Evolutionary conservation across 768 basidiomycete genomes (phyloP).

Genomic region (Xerocomus potaroensis): DNA sequence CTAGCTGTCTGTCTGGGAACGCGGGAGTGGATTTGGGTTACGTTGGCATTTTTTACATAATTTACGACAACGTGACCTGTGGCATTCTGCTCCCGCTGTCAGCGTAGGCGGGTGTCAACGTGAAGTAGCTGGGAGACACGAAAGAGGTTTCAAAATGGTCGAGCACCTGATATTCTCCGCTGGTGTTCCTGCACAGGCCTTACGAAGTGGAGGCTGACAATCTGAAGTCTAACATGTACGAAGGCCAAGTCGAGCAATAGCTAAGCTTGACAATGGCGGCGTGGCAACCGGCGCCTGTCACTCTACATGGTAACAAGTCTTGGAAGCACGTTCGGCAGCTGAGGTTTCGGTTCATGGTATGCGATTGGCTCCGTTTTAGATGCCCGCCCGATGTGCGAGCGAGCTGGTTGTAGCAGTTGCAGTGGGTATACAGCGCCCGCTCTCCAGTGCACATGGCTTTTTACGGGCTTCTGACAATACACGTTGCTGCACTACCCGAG

Average conservation of each 20-base stretch:
- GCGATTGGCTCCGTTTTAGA: not conserved
- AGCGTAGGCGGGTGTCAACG: not conserved
- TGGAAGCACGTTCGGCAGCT: not conserved
- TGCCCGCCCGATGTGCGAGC: not conserved
- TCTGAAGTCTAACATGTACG: too few relatives aligned
- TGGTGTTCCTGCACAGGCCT: too few relatives aligned
- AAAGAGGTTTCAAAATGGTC: not conserved
- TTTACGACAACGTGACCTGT: not conserved
- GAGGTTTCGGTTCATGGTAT: not conserved
- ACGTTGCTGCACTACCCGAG: not conserved
- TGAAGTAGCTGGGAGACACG: not conserved
- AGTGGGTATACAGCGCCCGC: not conserved
- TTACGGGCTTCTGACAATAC: not conserved
- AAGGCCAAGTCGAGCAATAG: too few relatives aligned
- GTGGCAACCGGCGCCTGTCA: constrained; percentile 1
- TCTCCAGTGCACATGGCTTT: not conserved
- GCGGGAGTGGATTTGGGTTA: not conserved
- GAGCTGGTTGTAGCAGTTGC: not conserved
- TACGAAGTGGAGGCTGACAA: too few relatives aligned
- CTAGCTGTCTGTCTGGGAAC: not conserved
- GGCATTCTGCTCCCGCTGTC: constrained; percentile 1
- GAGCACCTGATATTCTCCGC: not conserved
- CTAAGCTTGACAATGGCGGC: too few relatives aligned
- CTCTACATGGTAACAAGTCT: not conserved
- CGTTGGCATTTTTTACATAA: not conserved